Percentiles rank a stretch among this genome's conserved stretches.
These are phyloP conservation scores for Ophiosphaerella herpotricha DNA, from an alignment of 2,329 filamentous ascomycete genomes.

Conservation along the genomic window DNA sequence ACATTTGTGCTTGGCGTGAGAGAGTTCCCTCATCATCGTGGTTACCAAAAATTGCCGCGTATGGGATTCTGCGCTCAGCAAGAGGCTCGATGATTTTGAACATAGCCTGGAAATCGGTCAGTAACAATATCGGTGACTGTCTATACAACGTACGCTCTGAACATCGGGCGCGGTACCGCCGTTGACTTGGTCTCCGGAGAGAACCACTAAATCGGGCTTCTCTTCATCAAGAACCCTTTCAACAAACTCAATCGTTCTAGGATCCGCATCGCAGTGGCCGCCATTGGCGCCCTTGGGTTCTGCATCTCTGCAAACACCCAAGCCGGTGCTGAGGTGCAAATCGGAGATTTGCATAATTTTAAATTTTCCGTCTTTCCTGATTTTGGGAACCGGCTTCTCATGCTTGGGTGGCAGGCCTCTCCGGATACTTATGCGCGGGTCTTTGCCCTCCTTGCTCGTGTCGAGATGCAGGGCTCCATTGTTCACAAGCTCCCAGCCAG, in stretches of 20 bases:
- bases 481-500: constrained; percentile 80
- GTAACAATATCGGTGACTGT: background rate
- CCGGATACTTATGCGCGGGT: constrained; percentile 77
- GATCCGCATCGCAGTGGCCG: constrained; percentile 86
- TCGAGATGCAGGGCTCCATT: constrained; percentile 68
- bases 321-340: constrained; percentile 87
- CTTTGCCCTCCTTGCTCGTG: constrained; percentile 63
- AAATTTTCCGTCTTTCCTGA: constrained; percentile 88
- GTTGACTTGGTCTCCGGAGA: constrained; percentile 95
- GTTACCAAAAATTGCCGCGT: constrained; percentile 93
- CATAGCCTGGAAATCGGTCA: constrained; percentile 64
- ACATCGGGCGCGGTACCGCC: constrained; percentile 90
- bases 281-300: constrained; percentile 73
- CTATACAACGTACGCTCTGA: constrained; percentile 66
- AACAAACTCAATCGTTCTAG: constrained; percentile 88
- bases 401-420: constrained; percentile 68
- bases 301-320: constrained; percentile 84
- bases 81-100: constrained; percentile 90
- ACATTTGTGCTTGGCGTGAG: constrained; percentile 78
- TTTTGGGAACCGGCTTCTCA: constrained; percentile 73
- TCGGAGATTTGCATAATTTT: constrained; percentile 98
- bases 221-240: constrained; percentile 84
- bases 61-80: constrained; percentile 85
- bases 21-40: constrained; percentile 92
- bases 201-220: constrained; percentile 87